phyloP scores from a whole-genome alignment of 495 filamentous ascomycete genomes.

The Cetradonia linearis region DNA sequence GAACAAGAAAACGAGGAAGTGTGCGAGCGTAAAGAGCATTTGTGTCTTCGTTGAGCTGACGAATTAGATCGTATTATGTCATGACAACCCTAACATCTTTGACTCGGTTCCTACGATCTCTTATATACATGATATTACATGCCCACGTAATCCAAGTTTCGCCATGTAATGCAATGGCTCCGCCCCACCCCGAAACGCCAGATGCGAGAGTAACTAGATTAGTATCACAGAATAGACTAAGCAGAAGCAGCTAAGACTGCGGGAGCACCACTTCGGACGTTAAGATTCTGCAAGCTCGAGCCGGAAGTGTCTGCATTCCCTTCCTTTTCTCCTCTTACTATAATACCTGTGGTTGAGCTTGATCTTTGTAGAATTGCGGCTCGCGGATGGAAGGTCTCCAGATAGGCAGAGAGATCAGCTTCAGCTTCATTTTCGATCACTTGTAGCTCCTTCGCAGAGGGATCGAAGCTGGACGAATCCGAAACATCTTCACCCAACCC shows the following conservation, averaged over 20 bases:
- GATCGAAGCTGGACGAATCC: no score
- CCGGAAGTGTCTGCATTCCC: background rate
- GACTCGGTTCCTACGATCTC: background rate
- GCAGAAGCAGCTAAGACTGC: background rate
- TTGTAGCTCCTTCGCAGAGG: no score
- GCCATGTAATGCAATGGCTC: background rate
- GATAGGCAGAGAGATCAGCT: background rate
- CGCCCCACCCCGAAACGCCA: background rate
- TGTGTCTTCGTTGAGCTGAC: background rate
- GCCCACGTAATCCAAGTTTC: background rate
- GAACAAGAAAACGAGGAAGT: background rate
- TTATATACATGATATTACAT: conserved; percentile 4
- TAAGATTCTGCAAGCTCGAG: background rate
- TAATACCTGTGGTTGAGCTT: background rate
- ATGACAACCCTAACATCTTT: background rate
- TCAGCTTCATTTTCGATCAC: no score
- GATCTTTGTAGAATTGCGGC: background rate
- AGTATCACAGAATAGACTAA: background rate
- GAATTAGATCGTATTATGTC: background rate
- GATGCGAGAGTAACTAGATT: background rate
- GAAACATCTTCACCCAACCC: background rate
- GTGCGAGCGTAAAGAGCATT: background rate
- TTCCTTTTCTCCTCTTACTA: background rate
- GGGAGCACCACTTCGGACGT: background rate
- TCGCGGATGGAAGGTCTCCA: background rate